Conservation (phyloP, 2,329 filamentous ascomycete species). For the Stagonosporopsis rhizophila region DNA sequence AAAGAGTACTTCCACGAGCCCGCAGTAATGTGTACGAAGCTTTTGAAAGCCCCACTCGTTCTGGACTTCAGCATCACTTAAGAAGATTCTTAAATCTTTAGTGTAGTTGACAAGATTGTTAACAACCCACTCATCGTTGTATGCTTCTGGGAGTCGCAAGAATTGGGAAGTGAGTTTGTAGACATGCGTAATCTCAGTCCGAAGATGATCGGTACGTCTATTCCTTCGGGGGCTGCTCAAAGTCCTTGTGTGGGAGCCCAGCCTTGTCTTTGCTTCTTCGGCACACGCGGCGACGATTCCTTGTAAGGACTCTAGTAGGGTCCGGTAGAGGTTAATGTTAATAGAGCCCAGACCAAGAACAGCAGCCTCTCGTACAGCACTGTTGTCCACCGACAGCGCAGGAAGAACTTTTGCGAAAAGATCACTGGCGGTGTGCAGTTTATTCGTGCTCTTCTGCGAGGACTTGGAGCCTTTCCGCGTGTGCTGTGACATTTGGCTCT, state of each 20-base stretch:
- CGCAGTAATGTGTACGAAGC: constrained; percentile 90
- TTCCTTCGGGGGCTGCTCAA: constrained; percentile 79
- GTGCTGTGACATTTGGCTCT: constrained; percentile 71
- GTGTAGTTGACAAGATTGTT: constrained; percentile 88
- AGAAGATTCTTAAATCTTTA: constrained; percentile 89
- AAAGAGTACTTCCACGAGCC: constrained; percentile 89
- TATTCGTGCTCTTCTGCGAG: constrained; percentile 70
- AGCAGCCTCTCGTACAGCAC: constrained; percentile 85
- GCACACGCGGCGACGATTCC: constrained; percentile 85
- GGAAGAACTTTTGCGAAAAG: constrained; percentile 93
- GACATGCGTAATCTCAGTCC: constrained; percentile 94
- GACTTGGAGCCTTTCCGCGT: constrained; percentile 81
- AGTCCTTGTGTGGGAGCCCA: constrained; percentile 78
- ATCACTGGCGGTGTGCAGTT: constrained; percentile 85
- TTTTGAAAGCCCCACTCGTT: constrained; percentile 95
- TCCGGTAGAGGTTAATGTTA: constrained; percentile 91
- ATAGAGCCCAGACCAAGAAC: constrained; percentile 93
- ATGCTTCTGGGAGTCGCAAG: constrained; percentile 77
- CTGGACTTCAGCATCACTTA: constrained; percentile 94
- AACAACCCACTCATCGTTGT: constrained; percentile 88
- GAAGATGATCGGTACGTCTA: constrained; percentile 81
- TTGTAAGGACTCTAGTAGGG: constrained; percentile 87
- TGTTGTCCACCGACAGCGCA: constrained; percentile 78
- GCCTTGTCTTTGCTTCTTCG: constrained; percentile 83
- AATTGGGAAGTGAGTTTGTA: constrained; percentile 95